A percentile compares a stretch with the other conserved stretches of the same genome.
Conservation (phyloP, 371 early-diverging fungal genomes). For the Lichtheimia ornata region DNA sequence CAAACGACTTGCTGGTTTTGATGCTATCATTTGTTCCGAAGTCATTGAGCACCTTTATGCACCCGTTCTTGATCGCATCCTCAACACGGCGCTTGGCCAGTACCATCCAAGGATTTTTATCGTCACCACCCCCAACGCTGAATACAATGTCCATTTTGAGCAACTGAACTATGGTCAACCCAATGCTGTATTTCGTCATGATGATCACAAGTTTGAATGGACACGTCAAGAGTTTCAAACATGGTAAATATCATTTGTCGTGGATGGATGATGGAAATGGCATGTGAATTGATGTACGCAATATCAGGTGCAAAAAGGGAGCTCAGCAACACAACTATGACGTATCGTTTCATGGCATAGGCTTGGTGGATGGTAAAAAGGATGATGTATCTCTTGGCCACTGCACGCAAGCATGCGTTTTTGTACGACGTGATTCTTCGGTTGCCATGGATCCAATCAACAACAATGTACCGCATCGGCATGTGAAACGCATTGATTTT, state of each 20-base stretch:
- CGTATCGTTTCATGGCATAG: constrained; percentile 72
- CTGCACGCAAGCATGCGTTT: constrained; percentile 84
- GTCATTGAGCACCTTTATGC: constrained; percentile 81
- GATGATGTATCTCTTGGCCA: constrained; percentile 54
- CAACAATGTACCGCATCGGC: constrained; percentile 17
- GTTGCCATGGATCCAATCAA: neutral
- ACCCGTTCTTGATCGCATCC: constrained; percentile 53
- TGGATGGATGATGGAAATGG: neutral
- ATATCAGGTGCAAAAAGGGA: constrained; percentile 45
- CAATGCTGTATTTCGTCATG: constrained; percentile 67
- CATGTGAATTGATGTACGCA: neutral
- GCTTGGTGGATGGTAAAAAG: constrained; percentile 43
- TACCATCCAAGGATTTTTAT: constrained; percentile 69
- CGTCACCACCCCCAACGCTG: constrained; percentile 83
- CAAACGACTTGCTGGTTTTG: constrained; percentile 41
- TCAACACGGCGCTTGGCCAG: constrained; percentile 60
- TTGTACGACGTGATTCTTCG: constrained; percentile 22
- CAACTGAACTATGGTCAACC: constrained; percentile 74
- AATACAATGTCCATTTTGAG: constrained; percentile 87
- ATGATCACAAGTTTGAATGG: constrained; percentile 95
- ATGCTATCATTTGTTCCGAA: constrained; percentile 71
- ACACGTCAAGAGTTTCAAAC: constrained; percentile 77
- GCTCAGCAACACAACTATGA: constrained; percentile 67
- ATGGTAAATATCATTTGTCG: constrained; percentile 62
- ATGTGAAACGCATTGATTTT: constrained; percentile 35